Evolutionary conservation across 495 filamentous ascomycete genomes (phyloP).

Genomic region (Lineolata rhizophorae): DNA sequence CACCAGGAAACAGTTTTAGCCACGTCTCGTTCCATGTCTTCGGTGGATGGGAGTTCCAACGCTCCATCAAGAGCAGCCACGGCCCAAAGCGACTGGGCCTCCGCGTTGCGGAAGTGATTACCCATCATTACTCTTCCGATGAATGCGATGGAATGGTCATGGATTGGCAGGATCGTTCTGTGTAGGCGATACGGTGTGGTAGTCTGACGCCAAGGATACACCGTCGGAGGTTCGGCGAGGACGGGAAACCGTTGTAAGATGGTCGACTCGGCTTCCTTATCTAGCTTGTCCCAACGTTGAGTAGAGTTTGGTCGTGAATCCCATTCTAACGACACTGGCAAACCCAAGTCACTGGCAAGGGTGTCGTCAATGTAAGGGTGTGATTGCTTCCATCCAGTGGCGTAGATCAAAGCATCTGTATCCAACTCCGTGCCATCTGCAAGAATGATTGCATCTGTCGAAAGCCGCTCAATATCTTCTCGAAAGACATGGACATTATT

Average conservation of each 20-base stretch:
- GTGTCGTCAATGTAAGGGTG: slow-evolving; percentile 10
- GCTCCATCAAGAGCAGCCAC: slow-evolving; percentile 21
- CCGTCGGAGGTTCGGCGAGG: slow-evolving; percentile 17
- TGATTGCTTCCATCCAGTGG: slow-evolving; percentile 19
- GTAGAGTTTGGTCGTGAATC: slow-evolving; percentile 5
- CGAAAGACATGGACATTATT: slow-evolving; percentile 19
- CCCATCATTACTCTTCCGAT: slow-evolving; percentile 16
- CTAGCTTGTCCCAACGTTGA: slow-evolving; percentile 13
- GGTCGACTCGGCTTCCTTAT: slow-evolving; percentile 14
- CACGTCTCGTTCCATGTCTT: slow-evolving; percentile 15
- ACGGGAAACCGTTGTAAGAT: slow-evolving; percentile 18
- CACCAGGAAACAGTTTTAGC: slow-evolving; percentile 18
- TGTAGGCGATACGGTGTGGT: slow-evolving; percentile 21
- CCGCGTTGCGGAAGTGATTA: slow-evolving; percentile 20
- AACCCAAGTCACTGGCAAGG: slow-evolving; percentile 11
- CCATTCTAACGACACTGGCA: slow-evolving; percentile 12
- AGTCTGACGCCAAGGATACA: slow-evolving; percentile 9
- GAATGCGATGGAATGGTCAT: slow-evolving; percentile 22
- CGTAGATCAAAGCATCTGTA: slow-evolving; percentile 19
- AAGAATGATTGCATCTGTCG: slow-evolving; percentile 8
- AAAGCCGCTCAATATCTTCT: slow-evolving; percentile 12
- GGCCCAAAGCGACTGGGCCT: slow-evolving; percentile 25
- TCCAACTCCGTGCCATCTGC: slow-evolving; percentile 12
- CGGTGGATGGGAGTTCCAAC: slow-evolving; percentile 13
- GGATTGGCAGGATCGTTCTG: slow-evolving; percentile 17